Evolutionary conservation across 164 flowering plant genomes (phyloP), one percentile per base, ranked within the genome.

Genomic region (Tetrastigma voinierianum): DNA sequence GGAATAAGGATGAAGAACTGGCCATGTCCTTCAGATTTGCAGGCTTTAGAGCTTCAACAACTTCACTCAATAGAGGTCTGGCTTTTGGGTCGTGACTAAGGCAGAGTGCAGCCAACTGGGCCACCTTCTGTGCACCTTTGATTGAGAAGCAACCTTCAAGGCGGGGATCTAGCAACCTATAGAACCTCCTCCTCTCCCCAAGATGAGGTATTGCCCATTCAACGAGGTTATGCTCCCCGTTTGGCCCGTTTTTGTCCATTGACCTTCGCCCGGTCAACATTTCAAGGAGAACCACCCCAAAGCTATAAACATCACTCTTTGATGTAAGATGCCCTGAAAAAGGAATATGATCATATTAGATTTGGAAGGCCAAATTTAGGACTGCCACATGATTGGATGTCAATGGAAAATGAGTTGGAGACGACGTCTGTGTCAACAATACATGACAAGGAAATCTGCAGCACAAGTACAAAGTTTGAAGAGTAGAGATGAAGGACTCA

Each of bases 31-130:
- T 70, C 43, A 77, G 71, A 51, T 59, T 24, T 13, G 72, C 64
- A 59, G 77, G 77, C 51, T 47, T 67, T 4, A 77, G 64, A n/a
- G 45, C 56, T 70, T 77, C 77, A 18, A 77, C 80, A 44, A 77
- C 65, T 64, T 77, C 80, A 54, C 80, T 77, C 80, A 77, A 74
- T 44, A 74, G 58, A 55, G 80, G 80, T 65, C 80, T 59, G 58
- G 77, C 64, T 57, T 74, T 77, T 17, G 72, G 70, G 46, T 77
- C 75, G 32, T 70, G n/a, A 67, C 59, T 64, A 43, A 77, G 72
- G 64, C 80, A 77, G 45, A 46, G 67, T 10, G 67, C 59, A 55
- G 75, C 77, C 69, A 77, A 62, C 15, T 74, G 74, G 59, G 67
- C 62, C 16, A 72, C 75, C 54, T 67, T 77, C 56, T 73, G 75